These are phyloP conservation scores for Perkinsus olseni DNA, from an alignment of 169 alveolate genomes.

Conservation along the genomic window DNA sequence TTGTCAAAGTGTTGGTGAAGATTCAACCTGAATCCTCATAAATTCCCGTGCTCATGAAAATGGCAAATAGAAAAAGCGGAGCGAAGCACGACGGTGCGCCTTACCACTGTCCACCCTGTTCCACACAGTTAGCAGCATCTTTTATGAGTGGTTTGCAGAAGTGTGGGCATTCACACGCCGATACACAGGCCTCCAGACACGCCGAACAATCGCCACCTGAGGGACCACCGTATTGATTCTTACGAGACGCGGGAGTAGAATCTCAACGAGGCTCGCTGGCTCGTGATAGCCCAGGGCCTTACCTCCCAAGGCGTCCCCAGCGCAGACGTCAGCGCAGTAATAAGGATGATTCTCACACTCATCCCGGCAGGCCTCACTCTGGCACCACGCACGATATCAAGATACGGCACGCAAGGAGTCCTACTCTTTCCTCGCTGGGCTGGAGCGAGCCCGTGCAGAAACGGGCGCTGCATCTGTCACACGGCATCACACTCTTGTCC, in stretches of 20 bases:
- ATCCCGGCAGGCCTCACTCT: not conserved
- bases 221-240: too few species aligned
- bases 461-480: not conserved
- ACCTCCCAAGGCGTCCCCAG: not conserved
- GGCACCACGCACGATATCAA: not conserved
- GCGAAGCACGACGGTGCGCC: not conserved
- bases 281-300: not conserved
- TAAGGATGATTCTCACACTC: not conserved
- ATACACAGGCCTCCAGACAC: not conserved
- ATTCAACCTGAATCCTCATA: not conserved
- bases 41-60: not conserved
- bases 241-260: too few species aligned
- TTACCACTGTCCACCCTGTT: conserved; percentile 54
- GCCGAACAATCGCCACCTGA: not conserved
- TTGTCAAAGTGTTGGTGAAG: conserved; percentile 41
- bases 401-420: too few species aligned
- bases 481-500: not conserved
- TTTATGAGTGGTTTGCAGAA: not conserved
- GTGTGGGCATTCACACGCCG: not conserved
- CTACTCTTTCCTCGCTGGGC: not conserved
- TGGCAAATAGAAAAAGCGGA: not conserved
- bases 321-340: not conserved
- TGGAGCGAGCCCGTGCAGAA: not conserved
- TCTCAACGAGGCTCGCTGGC: too few species aligned
- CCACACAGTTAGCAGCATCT: conserved; percentile 33